Evolutionary conservation across 2,329 filamentous ascomycete genomes (phyloP).

Genomic region (Purpureocillium lavendulum): DNA sequence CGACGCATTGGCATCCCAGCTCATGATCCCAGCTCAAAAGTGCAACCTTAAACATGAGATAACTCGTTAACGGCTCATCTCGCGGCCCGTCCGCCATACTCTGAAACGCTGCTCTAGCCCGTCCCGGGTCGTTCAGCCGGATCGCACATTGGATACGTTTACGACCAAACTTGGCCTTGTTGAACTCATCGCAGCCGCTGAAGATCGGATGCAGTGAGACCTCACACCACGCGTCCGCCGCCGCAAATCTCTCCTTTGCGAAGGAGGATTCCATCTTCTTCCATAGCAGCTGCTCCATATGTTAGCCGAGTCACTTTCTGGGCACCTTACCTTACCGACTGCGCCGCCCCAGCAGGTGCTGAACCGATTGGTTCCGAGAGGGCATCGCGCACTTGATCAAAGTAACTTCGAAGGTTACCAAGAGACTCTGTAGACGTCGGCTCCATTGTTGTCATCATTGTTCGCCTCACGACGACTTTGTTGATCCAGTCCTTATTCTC

Average conservation of each 20-base stretch:
- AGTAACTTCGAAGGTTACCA: conserved; percentile 14
- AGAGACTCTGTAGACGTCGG: conserved; percentile 17
- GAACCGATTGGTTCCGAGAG: conserved; percentile 41
- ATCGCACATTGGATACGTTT: conserved; percentile 67
- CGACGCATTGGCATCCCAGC: conserved; percentile 55
- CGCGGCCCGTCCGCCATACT: conserved; percentile 50
- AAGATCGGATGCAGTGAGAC: conserved; percentile 62
- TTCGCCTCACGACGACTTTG: conserved; percentile 56
- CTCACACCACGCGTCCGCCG: conserved; percentile 62
- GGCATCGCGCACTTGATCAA: conserved; percentile 30
- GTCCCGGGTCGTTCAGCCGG: conserved; percentile 24
- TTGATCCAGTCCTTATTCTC: conserved; percentile 55
- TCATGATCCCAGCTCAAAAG: conserved; percentile 49
- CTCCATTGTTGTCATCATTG: conserved; percentile 54
- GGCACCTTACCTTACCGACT: conserved; percentile 43
- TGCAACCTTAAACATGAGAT: conserved; percentile 67
- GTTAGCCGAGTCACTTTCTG: conserved; percentile 5
- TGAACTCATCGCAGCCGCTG: conserved; percentile 52
- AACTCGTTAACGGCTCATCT: conserved; percentile 58
- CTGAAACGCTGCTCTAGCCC: conserved; percentile 32
- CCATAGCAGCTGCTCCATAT: conserved; percentile 60
- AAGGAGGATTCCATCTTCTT: conserved; percentile 60
- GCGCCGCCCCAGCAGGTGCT: conserved; percentile 56
- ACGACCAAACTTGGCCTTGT: conserved; percentile 60
- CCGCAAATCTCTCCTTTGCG: conserved; percentile 39